phyloP scores from a whole-genome alignment of 805 yeast species.

The Scheffersomyces amazonensis region DNA sequence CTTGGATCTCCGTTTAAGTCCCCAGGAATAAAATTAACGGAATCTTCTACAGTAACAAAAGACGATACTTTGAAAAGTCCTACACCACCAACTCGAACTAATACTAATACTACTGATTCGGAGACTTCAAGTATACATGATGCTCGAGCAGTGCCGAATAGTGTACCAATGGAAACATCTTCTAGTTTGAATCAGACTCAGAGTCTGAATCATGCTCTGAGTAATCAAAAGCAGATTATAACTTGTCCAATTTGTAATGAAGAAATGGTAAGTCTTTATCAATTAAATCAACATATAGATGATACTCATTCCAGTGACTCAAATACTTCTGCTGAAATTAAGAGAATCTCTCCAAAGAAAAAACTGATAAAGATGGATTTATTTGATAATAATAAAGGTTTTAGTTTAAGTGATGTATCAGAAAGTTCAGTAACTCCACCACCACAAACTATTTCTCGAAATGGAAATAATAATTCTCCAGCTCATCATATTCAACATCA shows the following conservation, averaged over 20 bases:
- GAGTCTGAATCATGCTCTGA: constrained; percentile 53
- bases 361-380: constrained; percentile 47
- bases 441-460: neutral
- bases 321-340: constrained; percentile 31
- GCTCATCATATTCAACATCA: neutral
- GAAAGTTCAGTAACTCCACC: neutral
- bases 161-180: neutral
- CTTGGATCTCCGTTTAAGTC: constrained; percentile 15
- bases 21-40: neutral
- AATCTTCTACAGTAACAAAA: neutral
- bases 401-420: constrained; percentile 25
- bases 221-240: neutral
- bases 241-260: constrained; percentile 73
- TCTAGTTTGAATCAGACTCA: neutral
- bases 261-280: constrained; percentile 49
- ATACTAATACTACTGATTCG: neutral
- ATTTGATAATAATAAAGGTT: constrained; percentile 42
- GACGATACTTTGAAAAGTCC: neutral
- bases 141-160: neutral
- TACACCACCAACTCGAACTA: neutral
- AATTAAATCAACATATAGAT: constrained; percentile 70
- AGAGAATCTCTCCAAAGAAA: constrained; percentile 21
- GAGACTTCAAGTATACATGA: neutral
- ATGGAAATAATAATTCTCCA: neutral
- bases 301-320: constrained; percentile 50